Evolutionary conservation across 1,284 basidiomycete genomes (phyloP), one percentile per base, ranked within the genome.

Genomic region (Cutaneotrichosporon mucoides): DNA sequence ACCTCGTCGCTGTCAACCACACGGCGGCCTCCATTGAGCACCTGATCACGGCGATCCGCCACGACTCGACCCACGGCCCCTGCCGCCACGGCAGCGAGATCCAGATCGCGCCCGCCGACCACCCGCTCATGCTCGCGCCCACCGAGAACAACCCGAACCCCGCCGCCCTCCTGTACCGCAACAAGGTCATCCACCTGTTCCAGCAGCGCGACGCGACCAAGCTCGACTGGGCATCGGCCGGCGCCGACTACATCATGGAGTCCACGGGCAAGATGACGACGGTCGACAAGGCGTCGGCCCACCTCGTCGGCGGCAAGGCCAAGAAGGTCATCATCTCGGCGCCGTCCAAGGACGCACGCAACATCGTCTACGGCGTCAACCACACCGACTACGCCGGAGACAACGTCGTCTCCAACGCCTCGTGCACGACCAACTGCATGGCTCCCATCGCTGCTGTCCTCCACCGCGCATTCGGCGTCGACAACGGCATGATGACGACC

Each of bases 381-480:
- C 71, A 77, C 52, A 54, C 53, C 52, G 70, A 69, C n/a, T 78
- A 78, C 57, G 56, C 53, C 3, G 66, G 69, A 8, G 71, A 76
- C 62, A 67, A 74, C 46, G 73, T 80, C 53, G 58, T 80, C 37
- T 73, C 70, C 5, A 80, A 80, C 66, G 79, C 79, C 0, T 72
- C 69, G 40, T 80, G 79, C 64, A 80, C 79, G 69, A 80, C 79
- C 50, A 79, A 80, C 66, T 80, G 79, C 63, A 67, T 80, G 8
- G 78, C 79, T 0, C 78, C 79, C 0, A 64, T 80, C 41, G 79
- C 79, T 7, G 66, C 72, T 13, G 75, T 79, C 2, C 66, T 80
- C 13, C 64, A 79, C 53, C 46, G 67, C 8, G 59, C 71, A 1
- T 80, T 78, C 45, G 79, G 79, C 9, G 76, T 80, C 62, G 73